These are phyloP conservation scores for Wickerhamiella bombiphila DNA, from an alignment of 805 yeast genomes.

Conservation along the genomic window DNA sequence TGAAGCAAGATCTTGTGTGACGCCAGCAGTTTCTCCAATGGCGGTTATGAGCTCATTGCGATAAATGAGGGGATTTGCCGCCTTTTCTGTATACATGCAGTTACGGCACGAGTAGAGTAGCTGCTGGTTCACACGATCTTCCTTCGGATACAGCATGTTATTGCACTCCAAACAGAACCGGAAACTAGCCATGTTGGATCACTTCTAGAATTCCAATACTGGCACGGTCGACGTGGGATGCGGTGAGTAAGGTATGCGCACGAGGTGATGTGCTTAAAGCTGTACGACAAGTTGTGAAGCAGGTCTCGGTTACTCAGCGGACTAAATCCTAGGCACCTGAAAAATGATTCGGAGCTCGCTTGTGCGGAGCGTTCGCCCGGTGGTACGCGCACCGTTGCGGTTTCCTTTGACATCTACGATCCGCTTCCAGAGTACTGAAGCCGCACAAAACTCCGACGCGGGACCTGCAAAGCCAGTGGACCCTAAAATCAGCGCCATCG, in stretches of 20 bases:
- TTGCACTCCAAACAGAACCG: slow-evolving; percentile 94
- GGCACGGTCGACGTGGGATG: not conserved
- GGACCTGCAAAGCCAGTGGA: slow-evolving; percentile 37
- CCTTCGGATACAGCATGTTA: slow-evolving; percentile 95
- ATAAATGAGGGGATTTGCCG: slow-evolving; percentile 70
- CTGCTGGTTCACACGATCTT: slow-evolving; percentile 65
- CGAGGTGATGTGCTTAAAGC: no score
- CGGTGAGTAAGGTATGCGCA: no score
- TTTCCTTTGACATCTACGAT: no score
- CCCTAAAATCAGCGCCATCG: slow-evolving; percentile 78
- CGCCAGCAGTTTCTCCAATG: slow-evolving; percentile 92
- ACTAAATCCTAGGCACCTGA: not conserved
- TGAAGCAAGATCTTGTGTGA: slow-evolving; percentile 83
- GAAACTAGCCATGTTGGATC: slow-evolving; percentile 36
- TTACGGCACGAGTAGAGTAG: slow-evolving; percentile 86
- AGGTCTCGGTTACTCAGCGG: not conserved
- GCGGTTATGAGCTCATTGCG: slow-evolving; percentile 85
- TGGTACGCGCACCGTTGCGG: slow-evolving; percentile 1
- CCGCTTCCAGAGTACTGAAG: slow-evolving; percentile 29
- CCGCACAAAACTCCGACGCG: slow-evolving; percentile 19
- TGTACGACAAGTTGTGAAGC: no score
- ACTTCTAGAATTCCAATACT: not conserved
- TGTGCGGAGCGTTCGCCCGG: slow-evolving; percentile 3
- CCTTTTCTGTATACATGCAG: slow-evolving; percentile 84
- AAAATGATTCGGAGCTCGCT: slow-evolving; percentile 1